Conservation (phyloP, 164 flowering plant genomes). For the Nymphaea thermarum region DNA sequence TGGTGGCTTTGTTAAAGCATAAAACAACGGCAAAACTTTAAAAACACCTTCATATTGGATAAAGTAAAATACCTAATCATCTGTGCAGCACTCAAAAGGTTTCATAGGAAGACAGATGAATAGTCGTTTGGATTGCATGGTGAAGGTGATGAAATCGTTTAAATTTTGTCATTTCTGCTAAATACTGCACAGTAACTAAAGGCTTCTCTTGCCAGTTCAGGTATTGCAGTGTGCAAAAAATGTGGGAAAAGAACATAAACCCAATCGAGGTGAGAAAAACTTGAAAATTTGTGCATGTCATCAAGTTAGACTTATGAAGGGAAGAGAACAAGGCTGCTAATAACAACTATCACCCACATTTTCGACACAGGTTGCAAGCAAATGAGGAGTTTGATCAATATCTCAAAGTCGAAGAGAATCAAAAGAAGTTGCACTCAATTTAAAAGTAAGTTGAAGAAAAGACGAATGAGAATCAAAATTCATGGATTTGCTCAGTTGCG, state of each 20-base stretch:
- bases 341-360: no score
- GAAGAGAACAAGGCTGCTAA: no score
- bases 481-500: conserved; percentile 40
- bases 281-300: no score
- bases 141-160: conserved; percentile 37
- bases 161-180: not conserved
- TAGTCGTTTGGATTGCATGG: conserved; percentile 42
- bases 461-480: conserved; percentile 42
- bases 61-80: not conserved
- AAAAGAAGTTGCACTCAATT: conserved; percentile 23
- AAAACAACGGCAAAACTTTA: not conserved
- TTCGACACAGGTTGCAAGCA: conserved; percentile 30
- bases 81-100: conserved; percentile 53
- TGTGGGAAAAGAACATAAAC: conserved; percentile 17
- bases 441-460: conserved; percentile 37
- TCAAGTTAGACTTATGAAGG: no score
- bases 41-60: no score
- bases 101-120: conserved; percentile 74
- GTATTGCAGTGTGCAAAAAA: conserved; percentile 23
- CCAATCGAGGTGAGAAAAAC: conserved; percentile 26
- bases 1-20: conserved; percentile 1
- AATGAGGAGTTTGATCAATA: conserved; percentile 21
- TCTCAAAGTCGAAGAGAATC: conserved; percentile 28
- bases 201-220: conserved; percentile 6
- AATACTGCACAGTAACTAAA: no score